Conservation (phyloP, 768 basidiomycete genomes). For the Boletellus ananas region DNA sequence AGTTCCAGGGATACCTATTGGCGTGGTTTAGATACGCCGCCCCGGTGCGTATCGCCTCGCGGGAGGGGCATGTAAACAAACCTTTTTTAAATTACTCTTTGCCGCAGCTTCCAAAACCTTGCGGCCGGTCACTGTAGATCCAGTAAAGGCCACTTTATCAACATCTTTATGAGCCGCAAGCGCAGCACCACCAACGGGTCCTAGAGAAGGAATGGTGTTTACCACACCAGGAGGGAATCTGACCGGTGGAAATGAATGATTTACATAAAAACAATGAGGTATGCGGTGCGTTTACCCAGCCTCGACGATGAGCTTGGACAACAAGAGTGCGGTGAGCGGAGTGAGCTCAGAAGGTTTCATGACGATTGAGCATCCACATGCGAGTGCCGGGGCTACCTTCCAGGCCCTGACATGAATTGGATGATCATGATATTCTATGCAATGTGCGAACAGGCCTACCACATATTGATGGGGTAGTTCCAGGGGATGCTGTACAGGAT, state of each 20-base stretch:
- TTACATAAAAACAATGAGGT: slow-evolving; percentile 9
- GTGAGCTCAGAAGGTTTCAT: slow-evolving; percentile 93
- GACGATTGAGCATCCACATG: slow-evolving; percentile 88
- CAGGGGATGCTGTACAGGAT: slow-evolving; percentile 66
- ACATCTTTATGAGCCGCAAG: slow-evolving; percentile 79
- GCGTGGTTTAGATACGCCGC: slow-evolving; percentile 8
- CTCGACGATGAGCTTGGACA: slow-evolving; percentile 76
- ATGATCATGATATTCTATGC: slow-evolving; percentile 1
- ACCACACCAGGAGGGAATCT: slow-evolving; percentile 91
- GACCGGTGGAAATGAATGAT: slow-evolving; percentile 11
- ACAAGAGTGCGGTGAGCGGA: slow-evolving; percentile 77
- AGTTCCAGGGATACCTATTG: slow-evolving; percentile 83
- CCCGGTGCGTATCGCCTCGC: slow-evolving; percentile 20
- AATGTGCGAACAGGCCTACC: slow-evolving; percentile 37
- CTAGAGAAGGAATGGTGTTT: slow-evolving; percentile 83
- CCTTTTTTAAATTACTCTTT: slow-evolving; percentile 93
- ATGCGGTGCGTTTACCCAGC: slow-evolving; percentile 57
- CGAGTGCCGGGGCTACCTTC: slow-evolving; percentile 93
- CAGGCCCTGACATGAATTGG: slow-evolving; percentile 51
- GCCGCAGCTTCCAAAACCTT: slow-evolving; percentile 92
- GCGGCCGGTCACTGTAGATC: slow-evolving; percentile 84
- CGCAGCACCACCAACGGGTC: slow-evolving; percentile 79
- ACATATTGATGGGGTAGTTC: slow-evolving; percentile 92
- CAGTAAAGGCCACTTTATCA: slow-evolving; percentile 95
- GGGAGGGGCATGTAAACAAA: slow-evolving; percentile 29